phyloP scores from a whole-genome alignment of 139 green algal genomes.

The Coelastrella sp. region DNA sequence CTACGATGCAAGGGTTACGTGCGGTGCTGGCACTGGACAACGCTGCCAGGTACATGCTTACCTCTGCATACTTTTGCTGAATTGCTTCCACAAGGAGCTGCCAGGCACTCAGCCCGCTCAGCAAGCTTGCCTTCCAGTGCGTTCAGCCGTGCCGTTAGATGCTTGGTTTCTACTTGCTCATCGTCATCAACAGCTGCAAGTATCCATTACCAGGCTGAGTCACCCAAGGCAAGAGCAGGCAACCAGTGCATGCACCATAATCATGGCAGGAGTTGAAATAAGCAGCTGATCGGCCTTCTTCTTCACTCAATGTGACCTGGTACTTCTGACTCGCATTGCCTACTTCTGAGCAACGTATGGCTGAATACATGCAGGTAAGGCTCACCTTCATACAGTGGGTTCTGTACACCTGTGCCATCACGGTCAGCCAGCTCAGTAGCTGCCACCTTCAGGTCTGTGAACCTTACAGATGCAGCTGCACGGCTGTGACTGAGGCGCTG shows the following conservation, averaged over 20 bases:
- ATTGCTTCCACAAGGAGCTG: neutral
- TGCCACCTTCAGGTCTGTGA: too few relatives aligned
- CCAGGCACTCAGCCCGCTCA: too few relatives aligned
- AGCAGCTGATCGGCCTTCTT: too few relatives aligned
- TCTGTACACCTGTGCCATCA: neutral
- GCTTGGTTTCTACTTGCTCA: neutral
- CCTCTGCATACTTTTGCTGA: too few relatives aligned
- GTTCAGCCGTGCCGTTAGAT: neutral
- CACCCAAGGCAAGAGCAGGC: neutral
- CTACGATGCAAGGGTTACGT: neutral
- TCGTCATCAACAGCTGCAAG: slow-evolving; percentile 1
- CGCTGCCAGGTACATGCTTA: too few relatives aligned
- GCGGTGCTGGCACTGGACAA: neutral
- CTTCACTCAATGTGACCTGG: too few relatives aligned
- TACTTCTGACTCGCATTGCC: too few relatives aligned
- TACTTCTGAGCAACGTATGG: too few relatives aligned
- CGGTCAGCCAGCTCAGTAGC: too few relatives aligned
- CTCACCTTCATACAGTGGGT: slow-evolving; percentile 15
- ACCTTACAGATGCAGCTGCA: too few relatives aligned
- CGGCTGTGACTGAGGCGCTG: too few relatives aligned
- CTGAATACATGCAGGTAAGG: neutral
- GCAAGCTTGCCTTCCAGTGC: slow-evolving; percentile 5
- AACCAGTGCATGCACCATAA: neutral
- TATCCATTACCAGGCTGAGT: neutral
- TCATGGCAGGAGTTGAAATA: too few relatives aligned